Evolutionary conservation across 495 filamentous ascomycete genomes (phyloP), one percentile per base, ranked within the genome.

Genomic region (Daldinia decipiens): DNA sequence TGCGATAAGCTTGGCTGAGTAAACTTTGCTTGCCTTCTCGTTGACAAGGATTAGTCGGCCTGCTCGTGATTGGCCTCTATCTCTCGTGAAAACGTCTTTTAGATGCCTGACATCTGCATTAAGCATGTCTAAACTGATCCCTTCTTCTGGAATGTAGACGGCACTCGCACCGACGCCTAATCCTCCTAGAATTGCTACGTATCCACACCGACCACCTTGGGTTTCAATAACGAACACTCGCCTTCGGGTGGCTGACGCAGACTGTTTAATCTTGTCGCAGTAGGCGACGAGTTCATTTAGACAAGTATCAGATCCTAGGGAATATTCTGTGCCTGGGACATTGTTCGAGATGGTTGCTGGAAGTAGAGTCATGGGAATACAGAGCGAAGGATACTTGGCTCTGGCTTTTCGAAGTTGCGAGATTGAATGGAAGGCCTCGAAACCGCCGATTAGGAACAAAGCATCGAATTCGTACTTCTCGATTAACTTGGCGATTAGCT

Each of bases 301-400:
- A 76, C 96, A 99, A 12, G 96, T 99, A 78, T 99, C 96, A 55
- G 92, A 96, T 17, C 96, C 96, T 51, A 99, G 86, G 0, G 93
- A 97, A 82, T 97, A 99, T 80, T 99, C 96, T 13, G 94, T 97
- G 8, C 96, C 96, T 0, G 95, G 96, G 8, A 99, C 96, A 79
- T 99, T 99, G 84, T 98, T 98, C 72, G 91, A 94, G 77, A 99
- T 94, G 27, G 96, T 99, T n/a, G 96, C 96, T 17, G 96, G 96
- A 13, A 98, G 84, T 26, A 97, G 85, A 24, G 90, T 87, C 87
- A 98, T 94, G 54, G 96, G 96, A 70, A 99, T 98, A 77, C 92
- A 92, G 71, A 99, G 92, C 5, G 92, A 89, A 9, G 90, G 86
- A 78, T 91, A 97, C 55, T 91, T 82, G 9, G 88, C 85, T 59